phyloP scores from a whole-genome alignment of 2,329 filamentous ascomycete species.

The Trichoderma cornu-damae region DNA sequence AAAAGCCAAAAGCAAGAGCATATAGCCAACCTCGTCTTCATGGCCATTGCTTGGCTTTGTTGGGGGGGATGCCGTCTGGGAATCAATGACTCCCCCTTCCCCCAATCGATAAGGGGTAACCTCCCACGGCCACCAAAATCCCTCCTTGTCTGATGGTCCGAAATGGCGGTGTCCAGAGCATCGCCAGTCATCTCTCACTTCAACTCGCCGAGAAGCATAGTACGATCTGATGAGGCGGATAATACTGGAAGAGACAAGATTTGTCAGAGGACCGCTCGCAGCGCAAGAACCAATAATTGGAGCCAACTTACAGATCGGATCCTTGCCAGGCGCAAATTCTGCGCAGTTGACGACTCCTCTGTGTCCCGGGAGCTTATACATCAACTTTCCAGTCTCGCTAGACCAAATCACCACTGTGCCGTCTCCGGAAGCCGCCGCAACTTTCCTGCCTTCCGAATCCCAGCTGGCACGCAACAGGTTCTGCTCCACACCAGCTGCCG shows the following conservation, averaged over 20 bases:
- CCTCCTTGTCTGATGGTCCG: background rate
- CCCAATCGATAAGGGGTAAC: too few species aligned
- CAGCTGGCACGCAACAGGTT: conserved; percentile 88
- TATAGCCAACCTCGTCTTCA: background rate
- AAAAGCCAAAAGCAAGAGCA: background rate
- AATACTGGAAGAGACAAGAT: conserved; percentile 60
- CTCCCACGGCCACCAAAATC: background rate
- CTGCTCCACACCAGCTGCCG: conserved; percentile 79
- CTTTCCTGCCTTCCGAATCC: conserved; percentile 78
- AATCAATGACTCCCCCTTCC: background rate
- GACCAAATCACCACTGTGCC: conserved; percentile 92
- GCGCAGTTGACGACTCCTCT: conserved; percentile 94
- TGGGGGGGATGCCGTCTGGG: background rate
- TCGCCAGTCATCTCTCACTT: conserved; percentile 33
- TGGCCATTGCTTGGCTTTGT: background rate
- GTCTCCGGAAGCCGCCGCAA: conserved; percentile 85
- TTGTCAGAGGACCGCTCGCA: conserved; percentile 32
- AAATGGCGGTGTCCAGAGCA: too few species aligned
- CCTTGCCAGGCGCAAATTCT: conserved; percentile 77
- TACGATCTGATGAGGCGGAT: conserved; percentile 85
- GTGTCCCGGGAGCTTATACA: conserved; percentile 94
- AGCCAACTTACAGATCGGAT: conserved; percentile 73
- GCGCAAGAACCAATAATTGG: background rate
- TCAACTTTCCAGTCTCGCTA: conserved; percentile 74
- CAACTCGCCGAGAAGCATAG: conserved; percentile 76